Percentiles rank a stretch among this genome's conserved stretches.
phyloP scores from a whole-genome alignment of 176 grass and related monocot species.

The Olyra latifolia region DNA sequence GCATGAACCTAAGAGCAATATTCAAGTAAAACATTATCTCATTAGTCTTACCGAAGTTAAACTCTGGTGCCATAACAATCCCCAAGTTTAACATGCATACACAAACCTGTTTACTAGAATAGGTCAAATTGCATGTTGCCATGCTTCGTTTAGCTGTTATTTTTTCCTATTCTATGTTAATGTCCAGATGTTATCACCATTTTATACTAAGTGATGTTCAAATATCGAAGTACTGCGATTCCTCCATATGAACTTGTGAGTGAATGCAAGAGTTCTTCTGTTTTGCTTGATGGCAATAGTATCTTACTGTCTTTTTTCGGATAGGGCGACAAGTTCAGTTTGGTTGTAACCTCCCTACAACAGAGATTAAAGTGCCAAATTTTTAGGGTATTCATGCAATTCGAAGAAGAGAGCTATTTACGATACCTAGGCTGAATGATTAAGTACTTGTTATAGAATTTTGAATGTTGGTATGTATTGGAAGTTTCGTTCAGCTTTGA shows the following conservation, averaged over 20 bases:
- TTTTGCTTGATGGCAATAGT: conserved; percentile 6
- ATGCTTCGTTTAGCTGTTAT: conserved; percentile 1
- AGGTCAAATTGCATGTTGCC: not conserved
- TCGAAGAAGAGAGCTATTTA: not conserved
- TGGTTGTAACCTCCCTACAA: not conserved
- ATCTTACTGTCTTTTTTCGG: not conserved
- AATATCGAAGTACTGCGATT: not conserved
- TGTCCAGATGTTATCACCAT: not conserved
- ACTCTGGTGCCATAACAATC: conserved; percentile 4
- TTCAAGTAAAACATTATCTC: not conserved
- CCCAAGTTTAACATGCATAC: conserved; percentile 16
- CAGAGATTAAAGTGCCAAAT: not conserved
- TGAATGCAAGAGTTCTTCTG: conserved; percentile 8
- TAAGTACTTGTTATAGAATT: not conserved
- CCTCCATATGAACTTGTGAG: not conserved
- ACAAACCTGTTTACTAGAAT: not conserved
- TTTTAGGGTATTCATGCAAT: not conserved
- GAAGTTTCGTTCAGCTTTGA: not conserved
- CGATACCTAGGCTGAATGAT: not conserved
- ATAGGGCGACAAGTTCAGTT: not conserved
- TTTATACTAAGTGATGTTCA: not conserved
- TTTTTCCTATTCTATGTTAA: not conserved
- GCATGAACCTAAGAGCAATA: not conserved
- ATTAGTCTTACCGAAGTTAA: not conserved
- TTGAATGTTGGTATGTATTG: not conserved